A percentile compares a stretch with the other conserved stretches of the same genome.
Conservation (phyloP, 352 stramenopile genomes). For the Plasmopara halstedii region DNA sequence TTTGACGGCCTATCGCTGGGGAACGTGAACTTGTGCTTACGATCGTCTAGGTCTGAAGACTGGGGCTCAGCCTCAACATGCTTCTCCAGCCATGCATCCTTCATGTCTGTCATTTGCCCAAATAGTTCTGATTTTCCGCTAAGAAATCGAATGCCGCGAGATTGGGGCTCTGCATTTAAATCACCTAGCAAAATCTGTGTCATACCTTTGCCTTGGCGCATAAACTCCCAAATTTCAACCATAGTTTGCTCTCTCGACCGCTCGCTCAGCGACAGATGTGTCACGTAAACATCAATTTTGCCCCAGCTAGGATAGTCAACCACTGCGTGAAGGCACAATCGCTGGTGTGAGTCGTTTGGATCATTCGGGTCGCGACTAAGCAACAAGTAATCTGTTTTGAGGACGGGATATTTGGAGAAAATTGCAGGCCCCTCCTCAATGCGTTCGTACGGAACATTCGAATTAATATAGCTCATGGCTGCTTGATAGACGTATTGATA, state of each 20-base stretch:
- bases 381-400: slow-evolving; percentile 74
- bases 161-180: slow-evolving; percentile 83
- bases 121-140: slow-evolving; percentile 48
- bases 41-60: slow-evolving; percentile 38
- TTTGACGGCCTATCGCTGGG: slow-evolving; percentile 78
- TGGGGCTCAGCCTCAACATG: slow-evolving; percentile 52
- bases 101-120: slow-evolving; percentile 54
- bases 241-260: slow-evolving; percentile 64
- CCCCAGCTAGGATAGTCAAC: slow-evolving; percentile 61
- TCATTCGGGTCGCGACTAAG: slow-evolving; percentile 74
- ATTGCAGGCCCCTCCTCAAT: slow-evolving; percentile 82
- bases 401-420: slow-evolving; percentile 73
- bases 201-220: slow-evolving; percentile 45
- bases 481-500: slow-evolving; percentile 85
- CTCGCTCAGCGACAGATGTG: slow-evolving; percentile 78
- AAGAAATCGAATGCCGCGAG: slow-evolving; percentile 69
- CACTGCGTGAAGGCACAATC: slow-evolving; percentile 72
- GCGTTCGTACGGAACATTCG: slow-evolving; percentile 44
- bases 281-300: slow-evolving; percentile 79
- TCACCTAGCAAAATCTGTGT: slow-evolving; percentile 80
- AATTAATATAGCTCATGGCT: slow-evolving; percentile 80
- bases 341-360: slow-evolving; percentile 79
- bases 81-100: slow-evolving; percentile 65
- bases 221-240: slow-evolving; percentile 77
- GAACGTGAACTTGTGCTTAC: slow-evolving; percentile 68